Evolutionary conservation across 2,329 filamentous ascomycete species (phyloP), one percentile per base, ranked within the genome.

Genomic region (Calonectria montana): DNA sequence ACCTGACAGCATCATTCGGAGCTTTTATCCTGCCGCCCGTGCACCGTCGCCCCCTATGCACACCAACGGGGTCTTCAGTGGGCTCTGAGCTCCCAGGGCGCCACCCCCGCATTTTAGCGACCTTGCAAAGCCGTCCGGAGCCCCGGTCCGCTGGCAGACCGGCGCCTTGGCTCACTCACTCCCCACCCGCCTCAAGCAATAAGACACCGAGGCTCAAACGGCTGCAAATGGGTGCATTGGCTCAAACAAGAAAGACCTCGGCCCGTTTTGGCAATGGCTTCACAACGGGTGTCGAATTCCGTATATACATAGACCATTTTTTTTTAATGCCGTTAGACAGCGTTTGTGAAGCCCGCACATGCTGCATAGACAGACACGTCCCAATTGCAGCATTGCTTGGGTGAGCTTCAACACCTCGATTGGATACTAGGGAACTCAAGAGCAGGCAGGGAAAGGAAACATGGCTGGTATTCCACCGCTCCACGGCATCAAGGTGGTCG

Each of bases 401-500:
- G 31, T 10, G 31, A 35, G 31, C 31, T 35, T 35, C 31, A 35
- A 53, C 25, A 23, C 21, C 29, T n/a, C n/a, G 4, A 43, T 43
- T 53, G 31, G n/a, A 39, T 27, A 12, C n/a, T 21, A 5, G 21
- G 21, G 27, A 64, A 23, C 16, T 27, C 27, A 27, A 18, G 18
- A 23, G 31, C 10, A 35, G 25, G 18, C 87, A 80, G 86, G 27
- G 25, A 37, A 77, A 18, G 23, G 4, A 61, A 67, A n/a, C 25
- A 82, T 82, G 81, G 69, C 75, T 53, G 74, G 72, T 50, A 74
- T 77, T 27, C 81, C 82, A 13, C 83, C 83, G 48, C 83, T 90
- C 31, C 82, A 84, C 53, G 88, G 88, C 72, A 83, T 91, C 80
- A 89, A 87, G 76, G 89, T 91, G 79, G 82, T 91, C 43, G 90